Evolutionary conservation across 345 rosid genomes (phyloP), one percentile per base, ranked within the genome.

Genomic region (Streptanthus diversifolius): DNA sequence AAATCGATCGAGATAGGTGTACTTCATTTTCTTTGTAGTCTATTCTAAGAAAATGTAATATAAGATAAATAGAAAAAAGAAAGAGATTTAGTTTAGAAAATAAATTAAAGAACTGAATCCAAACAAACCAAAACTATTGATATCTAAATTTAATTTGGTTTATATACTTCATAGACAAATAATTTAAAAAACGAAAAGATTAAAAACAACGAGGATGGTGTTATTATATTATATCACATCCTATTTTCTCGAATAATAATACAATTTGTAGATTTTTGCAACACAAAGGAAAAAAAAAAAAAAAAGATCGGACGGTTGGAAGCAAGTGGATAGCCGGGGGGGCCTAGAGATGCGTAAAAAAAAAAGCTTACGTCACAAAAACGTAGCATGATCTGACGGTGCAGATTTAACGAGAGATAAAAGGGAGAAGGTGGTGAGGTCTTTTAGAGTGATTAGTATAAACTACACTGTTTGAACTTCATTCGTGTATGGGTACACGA

Each of bases 311-410:
- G 63, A 57, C 63, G 63, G 63, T 35, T 57, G 44, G 63, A 57
- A 57, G 63, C 44, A 57, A 57, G 63, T 57, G 63, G 63, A 57
- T 35, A 57, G 63, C 27, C 27, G 27, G 10, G 41, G 17, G 19
- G 43, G 57, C 79, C 66, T 76, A 76, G 80, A 70, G 75, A 76
- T 70, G 75, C 66, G 71, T 63, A 48, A 51, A n/a, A 21, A 21
- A 56, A 56, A n/a, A 51, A 41, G 32, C 71, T 30, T 39, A 71
- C 68, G 68, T 71, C 76, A 77, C 37, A 37, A 56, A 56, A 52
- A 68, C 21, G 12, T 8, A 44, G 62, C 61, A 8, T 71, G 80
- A 77, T 77, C 80, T 9, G 59, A 77, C 80, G 76, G 80, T 77
- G 72, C 27, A 0, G 8, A 66, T n/a, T 65, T 65, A 49, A 71